Evolutionary conservation across 176 grass and related monocot species (phyloP).

Genomic region (Otatea glauca): DNA sequence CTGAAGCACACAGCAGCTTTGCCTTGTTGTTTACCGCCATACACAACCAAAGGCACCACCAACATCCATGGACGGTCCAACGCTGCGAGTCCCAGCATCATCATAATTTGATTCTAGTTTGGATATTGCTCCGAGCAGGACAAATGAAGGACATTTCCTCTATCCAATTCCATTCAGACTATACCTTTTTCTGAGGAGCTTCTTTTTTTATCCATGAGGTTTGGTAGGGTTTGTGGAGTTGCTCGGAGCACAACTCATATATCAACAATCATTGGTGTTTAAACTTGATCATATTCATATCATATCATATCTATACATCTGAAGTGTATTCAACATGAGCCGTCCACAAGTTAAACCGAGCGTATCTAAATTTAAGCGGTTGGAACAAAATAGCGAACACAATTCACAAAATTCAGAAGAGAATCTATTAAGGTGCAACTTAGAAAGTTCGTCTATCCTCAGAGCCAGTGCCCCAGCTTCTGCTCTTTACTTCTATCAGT

Average conservation of each 20-base stretch:
- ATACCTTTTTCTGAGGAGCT: background rate
- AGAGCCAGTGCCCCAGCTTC: background rate
- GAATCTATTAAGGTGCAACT: background rate
- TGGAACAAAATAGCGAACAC: background rate
- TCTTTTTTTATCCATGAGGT: background rate
- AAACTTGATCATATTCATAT: background rate
- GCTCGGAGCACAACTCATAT: conserved; percentile 10
- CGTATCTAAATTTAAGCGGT: background rate
- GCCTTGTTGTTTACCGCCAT: conserved; percentile 34
- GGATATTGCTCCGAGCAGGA: background rate
- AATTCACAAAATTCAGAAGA: background rate
- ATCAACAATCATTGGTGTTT: background rate
- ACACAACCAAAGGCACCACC: conserved; percentile 29
- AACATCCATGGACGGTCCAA: conserved; percentile 3
- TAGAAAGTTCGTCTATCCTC: background rate
- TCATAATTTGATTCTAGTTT: conserved; percentile 27
- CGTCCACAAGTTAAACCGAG: background rate
- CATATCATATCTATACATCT: background rate
- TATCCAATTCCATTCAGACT: background rate
- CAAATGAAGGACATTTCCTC: conserved; percentile 17
- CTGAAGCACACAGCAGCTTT: conserved; percentile 26
- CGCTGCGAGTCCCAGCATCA: background rate
- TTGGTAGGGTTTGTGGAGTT: conserved; percentile 36
- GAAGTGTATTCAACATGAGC: background rate
- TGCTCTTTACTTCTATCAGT: background rate